Percentiles rank a stretch among this genome's conserved stretches.
Conservation (phyloP, 2,329 filamentous ascomycete genomes). For the Aspergillus alliaceus region DNA sequence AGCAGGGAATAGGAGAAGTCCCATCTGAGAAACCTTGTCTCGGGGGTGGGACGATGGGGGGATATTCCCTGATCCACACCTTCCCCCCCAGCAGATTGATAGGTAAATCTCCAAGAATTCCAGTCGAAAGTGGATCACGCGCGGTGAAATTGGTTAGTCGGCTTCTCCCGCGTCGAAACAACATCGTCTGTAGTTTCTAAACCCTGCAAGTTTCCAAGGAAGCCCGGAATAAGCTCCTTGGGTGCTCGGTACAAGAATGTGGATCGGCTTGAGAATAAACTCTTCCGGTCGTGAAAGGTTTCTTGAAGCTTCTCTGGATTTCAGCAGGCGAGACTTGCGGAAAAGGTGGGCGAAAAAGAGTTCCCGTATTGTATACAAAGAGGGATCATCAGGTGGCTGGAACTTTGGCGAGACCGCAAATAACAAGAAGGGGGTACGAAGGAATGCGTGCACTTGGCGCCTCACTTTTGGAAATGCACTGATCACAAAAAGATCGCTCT, state of each 20-base stretch:
- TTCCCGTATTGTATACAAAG: background rate
- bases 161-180: background rate
- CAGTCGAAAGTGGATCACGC: conserved; percentile 4
- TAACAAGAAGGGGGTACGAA: conserved; percentile 11
- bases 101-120: conserved; percentile 8
- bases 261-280: background rate
- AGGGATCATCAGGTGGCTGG: background rate
- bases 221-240: background rate
- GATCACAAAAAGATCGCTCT: conserved; percentile 12
- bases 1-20: conserved; percentile 2
- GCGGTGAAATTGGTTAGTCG: conserved; percentile 1
- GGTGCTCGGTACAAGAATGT: background rate
- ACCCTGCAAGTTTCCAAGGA: conserved; percentile 2
- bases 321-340: background rate
- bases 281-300: background rate
- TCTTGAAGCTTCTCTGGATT: background rate
- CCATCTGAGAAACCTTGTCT: conserved; percentile 1
- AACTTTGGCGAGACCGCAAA: background rate
- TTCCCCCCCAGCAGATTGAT: conserved; percentile 14
- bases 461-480: conserved; percentile 22
- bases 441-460: conserved; percentile 13
- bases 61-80: conserved; percentile 10
- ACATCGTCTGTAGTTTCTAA: background rate
- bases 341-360: background rate
- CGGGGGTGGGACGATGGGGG: conserved; percentile 10